Conservation (phyloP, 2,329 filamentous ascomycete genomes). For the Lasiodiplodia theobromae region DNA sequence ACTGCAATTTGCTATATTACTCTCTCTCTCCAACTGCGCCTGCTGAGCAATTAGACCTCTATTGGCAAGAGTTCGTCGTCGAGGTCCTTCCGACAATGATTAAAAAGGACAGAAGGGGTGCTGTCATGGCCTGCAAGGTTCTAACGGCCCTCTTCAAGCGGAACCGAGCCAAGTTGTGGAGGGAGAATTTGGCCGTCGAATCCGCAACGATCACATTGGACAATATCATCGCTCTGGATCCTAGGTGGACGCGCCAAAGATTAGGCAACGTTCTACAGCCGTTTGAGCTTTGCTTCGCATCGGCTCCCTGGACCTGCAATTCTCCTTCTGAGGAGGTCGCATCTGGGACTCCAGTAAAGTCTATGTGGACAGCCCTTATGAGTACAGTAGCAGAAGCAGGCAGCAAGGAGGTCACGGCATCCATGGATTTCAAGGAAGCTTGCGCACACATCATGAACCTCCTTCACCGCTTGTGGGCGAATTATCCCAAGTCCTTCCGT, state of each 20-base stretch:
- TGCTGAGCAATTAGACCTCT: conserved; percentile 70
- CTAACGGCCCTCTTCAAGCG: conserved; percentile 74
- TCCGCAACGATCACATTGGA: conserved; percentile 61
- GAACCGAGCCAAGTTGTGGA: conserved; percentile 70
- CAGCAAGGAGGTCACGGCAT: conserved; percentile 88
- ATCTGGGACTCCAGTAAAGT: conserved; percentile 37
- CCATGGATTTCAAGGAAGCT: conserved; percentile 80
- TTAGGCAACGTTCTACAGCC: conserved; percentile 69
- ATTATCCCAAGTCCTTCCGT: conserved; percentile 51
- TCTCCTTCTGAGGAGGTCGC: conserved; percentile 1
- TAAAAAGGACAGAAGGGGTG: conserved; percentile 35
- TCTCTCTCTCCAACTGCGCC: conserved; percentile 74
- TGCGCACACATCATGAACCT: conserved; percentile 75
- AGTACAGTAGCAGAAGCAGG: conserved; percentile 71
- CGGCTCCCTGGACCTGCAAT: conserved; percentile 54
- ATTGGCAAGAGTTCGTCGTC: conserved; percentile 79
- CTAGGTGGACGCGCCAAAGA: conserved; percentile 85
- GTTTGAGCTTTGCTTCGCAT: conserved; percentile 61
- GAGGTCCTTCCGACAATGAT: conserved; percentile 54
- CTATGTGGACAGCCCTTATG: conserved; percentile 69
- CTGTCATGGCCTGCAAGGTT: conserved; percentile 62
- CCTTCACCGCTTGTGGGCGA: conserved; percentile 73
- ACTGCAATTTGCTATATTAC: conserved; percentile 85
- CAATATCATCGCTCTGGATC: conserved; percentile 84
- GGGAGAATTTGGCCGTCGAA: conserved; percentile 69